Percentiles rank a stretch among this genome's conserved stretches.
phyloP scores from a whole-genome alignment of 1,139 yeast species.

The Yamadazyma taylorii region DNA sequence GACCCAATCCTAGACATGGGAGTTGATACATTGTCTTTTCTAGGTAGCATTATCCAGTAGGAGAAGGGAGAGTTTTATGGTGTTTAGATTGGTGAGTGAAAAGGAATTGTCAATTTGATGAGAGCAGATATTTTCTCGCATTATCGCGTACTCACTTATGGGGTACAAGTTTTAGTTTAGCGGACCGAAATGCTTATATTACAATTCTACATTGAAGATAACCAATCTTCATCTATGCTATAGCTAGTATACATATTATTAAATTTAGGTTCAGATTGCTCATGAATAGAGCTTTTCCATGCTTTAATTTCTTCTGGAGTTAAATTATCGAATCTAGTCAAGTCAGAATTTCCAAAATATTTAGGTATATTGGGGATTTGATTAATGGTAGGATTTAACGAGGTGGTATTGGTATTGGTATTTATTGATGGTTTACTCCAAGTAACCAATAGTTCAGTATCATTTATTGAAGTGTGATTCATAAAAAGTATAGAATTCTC shows the following conservation, averaged over 20 bases:
- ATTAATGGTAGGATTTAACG: background rate
- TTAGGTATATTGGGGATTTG: slow-evolving; percentile 2
- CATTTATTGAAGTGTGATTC: slow-evolving; percentile 33
- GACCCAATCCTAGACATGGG: slow-evolving; percentile 41
- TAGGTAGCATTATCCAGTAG: slow-evolving; percentile 5
- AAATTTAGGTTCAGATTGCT: slow-evolving; percentile 13
- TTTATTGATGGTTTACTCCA: slow-evolving; percentile 30
- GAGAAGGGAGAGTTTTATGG: too few species aligned
- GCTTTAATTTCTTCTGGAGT: slow-evolving; percentile 13
- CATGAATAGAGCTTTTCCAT: slow-evolving; percentile 12
- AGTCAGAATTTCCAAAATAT: slow-evolving; percentile 5
- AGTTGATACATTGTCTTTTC: slow-evolving; percentile 19
- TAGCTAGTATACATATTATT: slow-evolving; percentile 1
- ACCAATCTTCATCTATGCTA: background rate
- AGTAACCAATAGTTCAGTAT: slow-evolving; percentile 27
- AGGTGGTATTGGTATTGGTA: slow-evolving; percentile 11
- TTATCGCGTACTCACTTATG: too few species aligned
- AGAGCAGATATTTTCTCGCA: too few species aligned
- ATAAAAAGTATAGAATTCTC: slow-evolving; percentile 35
- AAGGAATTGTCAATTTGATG: too few species aligned
- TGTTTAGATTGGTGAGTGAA: too few species aligned
- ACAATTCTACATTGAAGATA: background rate
- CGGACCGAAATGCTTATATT: too few species aligned
- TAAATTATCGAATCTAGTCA: slow-evolving; percentile 21
- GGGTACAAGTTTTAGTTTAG: too few species aligned